Evolutionary conservation across 2,329 filamentous ascomycete species (phyloP), one percentile per base, ranked within the genome.

Genomic region (Sarocladium brachiariae): DNA sequence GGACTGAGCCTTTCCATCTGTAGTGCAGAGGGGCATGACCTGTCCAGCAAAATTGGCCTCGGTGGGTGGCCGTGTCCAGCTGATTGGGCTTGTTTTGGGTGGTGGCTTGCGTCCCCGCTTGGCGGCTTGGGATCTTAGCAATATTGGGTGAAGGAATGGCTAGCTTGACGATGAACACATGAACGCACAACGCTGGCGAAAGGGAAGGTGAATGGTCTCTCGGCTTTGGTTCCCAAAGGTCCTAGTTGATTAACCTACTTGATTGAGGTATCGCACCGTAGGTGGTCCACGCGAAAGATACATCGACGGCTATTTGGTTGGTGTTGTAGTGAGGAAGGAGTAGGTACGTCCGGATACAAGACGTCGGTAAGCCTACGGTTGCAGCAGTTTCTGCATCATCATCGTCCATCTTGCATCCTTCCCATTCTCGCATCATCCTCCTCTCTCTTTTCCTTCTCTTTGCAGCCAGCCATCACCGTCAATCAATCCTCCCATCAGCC

Each of bases 71-170:
- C 39, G 4, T 43, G 39, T 43, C 23, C 39, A 43, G 39, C 39
- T 43, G 39, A 43, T 43, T 43, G 39, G 39, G n/a, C n/a, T 43
- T 43, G 25, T 43, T 30, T 7, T 7, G 27, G 27, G 27, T 7
- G 39, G 39, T 19, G 25, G 39, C 21, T 23, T 43, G 7, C 27
- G 39, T 43, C 39, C 39, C 39, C 39, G 39, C 39, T 43, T 43
- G 39, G n/a, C n/a, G n/a, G 39, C 39, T 43, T 43, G 13, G 39
- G 39, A 43, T 43, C 39, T 43, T 43, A 43, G 23, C 39, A 43
- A 25, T 27, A 25, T 27, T 43, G 35, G 16, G n/a, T 21, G 33
- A n/a, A 18, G 19, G 16, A 23, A 19, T 19, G 19, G 39, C 23
- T 27, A 4, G 11, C 3, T 43, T 43, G 39, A 43, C 39, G 39